phyloP scores from a whole-genome alignment of 148 eudicot species.

The Nyssa sinensis region DNA sequence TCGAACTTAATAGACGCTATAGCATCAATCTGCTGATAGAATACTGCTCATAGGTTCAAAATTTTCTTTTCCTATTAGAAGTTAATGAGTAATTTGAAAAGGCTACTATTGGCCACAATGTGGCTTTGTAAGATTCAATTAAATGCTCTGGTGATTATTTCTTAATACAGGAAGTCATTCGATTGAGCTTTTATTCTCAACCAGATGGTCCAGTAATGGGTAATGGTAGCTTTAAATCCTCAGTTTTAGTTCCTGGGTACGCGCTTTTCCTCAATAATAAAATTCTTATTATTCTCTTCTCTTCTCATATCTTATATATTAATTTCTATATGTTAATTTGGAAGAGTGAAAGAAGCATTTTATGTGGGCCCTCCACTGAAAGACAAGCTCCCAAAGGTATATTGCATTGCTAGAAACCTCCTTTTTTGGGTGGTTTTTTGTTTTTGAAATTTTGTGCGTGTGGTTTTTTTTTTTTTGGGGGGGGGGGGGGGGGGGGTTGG shows the following conservation, averaged over 20 bases:
- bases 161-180: constrained; percentile 63
- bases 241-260: constrained; percentile 85
- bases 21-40: background rate
- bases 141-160: constrained; percentile 10
- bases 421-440: background rate
- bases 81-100: background rate
- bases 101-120: background rate
- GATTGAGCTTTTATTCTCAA: constrained; percentile 74
- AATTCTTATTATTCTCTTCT: background rate
- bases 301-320: background rate
- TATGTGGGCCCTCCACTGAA: constrained; percentile 79
- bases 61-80: too few relatives aligned
- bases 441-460: background rate
- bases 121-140: background rate
- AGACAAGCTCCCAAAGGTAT: constrained; percentile 94
- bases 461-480: background rate
- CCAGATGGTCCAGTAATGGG: constrained; percentile 93
- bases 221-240: constrained; percentile 70
- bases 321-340: constrained; percentile 16
- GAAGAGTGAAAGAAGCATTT: constrained; percentile 85
- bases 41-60: background rate
- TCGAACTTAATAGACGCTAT: background rate
- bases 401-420: constrained; percentile 2
- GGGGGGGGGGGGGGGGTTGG: background rate
- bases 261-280: constrained; percentile 13